Conservation (phyloP, 2,329 filamentous ascomycete species). For the Dactylellina sp. region DNA sequence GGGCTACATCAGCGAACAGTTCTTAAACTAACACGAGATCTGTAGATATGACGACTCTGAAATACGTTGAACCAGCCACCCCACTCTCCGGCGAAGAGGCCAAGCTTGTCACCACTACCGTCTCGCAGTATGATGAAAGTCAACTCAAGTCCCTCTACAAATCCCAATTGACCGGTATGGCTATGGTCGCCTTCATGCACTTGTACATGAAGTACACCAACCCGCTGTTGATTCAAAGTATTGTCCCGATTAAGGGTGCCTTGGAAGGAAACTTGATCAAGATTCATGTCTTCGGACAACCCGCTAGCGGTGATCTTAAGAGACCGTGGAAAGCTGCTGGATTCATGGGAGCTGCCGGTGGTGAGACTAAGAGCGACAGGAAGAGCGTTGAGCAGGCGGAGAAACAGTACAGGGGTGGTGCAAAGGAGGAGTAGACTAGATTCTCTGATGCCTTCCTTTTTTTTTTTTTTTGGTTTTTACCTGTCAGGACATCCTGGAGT, state of each 20-base stretch:
- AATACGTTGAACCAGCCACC: slow-evolving; percentile 95
- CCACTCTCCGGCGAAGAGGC: slow-evolving; percentile 94
- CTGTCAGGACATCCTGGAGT: not conserved
- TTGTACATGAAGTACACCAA: slow-evolving; percentile 99
- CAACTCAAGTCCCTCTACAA: slow-evolving; percentile 89
- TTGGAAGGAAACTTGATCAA: slow-evolving; percentile 96
- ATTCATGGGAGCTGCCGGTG: slow-evolving; percentile 76
- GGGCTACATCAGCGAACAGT: not conserved
- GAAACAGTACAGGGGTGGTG: slow-evolving; percentile 77
- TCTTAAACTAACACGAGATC: slow-evolving; percentile 1
- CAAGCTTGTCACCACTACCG: slow-evolving; percentile 95
- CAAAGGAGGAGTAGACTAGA: slow-evolving; percentile 74
- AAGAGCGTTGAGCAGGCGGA: slow-evolving; percentile 84
- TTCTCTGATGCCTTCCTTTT: slow-evolving; percentile 20
- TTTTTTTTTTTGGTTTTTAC: not conserved
- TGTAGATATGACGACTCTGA: slow-evolving; percentile 92
- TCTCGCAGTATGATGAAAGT: slow-evolving; percentile 90
- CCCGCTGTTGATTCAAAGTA: slow-evolving; percentile 97
- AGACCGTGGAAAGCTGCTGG: slow-evolving; percentile 92
- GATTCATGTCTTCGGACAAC: slow-evolving; percentile 89
- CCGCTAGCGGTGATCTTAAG: slow-evolving; percentile 90
- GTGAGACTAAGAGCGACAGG: slow-evolving; percentile 88
- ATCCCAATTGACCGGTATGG: slow-evolving; percentile 92
- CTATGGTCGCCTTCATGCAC: slow-evolving; percentile 99
- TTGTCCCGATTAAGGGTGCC: slow-evolving; percentile 95